phyloP scores from a whole-genome alignment of 2,329 filamentous ascomycete species.

The Fusarium solani-melongenae region DNA sequence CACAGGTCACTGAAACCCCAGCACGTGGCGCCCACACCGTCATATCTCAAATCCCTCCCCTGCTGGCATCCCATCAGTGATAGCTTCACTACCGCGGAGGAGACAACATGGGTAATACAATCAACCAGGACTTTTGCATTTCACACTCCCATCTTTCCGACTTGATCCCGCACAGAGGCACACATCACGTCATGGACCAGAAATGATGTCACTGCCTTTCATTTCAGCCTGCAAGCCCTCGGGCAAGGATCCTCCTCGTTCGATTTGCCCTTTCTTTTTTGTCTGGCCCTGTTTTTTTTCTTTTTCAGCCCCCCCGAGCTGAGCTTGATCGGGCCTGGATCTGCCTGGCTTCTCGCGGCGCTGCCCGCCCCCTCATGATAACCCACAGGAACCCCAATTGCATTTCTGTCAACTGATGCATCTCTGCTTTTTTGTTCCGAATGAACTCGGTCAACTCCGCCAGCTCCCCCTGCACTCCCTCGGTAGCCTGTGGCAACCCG shows the following conservation, averaged over 20 bases:
- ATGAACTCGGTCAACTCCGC: neutral
- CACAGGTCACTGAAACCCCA: slow-evolving; percentile 7
- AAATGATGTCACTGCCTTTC: slow-evolving; percentile 32
- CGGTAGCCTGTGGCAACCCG: slow-evolving; percentile 16
- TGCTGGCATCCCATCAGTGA: neutral
- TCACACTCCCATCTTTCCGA: slow-evolving; percentile 15
- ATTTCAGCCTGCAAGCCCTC: slow-evolving; percentile 1
- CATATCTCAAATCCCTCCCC: neutral
- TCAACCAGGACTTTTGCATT: neutral
- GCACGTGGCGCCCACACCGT: slow-evolving; percentile 11
- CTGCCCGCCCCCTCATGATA: neutral
- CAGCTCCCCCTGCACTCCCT: neutral
- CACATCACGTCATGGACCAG: slow-evolving; percentile 22
- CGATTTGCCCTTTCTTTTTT: slow-evolving; percentile 2
- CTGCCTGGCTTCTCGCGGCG: neutral
- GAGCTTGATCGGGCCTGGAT: neutral
- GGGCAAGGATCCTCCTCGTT: slow-evolving; percentile 12
- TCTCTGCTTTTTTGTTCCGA: neutral
- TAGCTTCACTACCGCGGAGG: neutral
- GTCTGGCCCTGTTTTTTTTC: neutral
- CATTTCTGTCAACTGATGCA: slow-evolving; percentile 3
- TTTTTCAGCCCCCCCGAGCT: neutral
- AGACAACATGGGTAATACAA: neutral
- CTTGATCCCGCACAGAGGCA: neutral
- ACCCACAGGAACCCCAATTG: slow-evolving; percentile 8